Conservation (phyloP, 2,329 filamentous ascomycete species). For the Bertia moriformis region DNA sequence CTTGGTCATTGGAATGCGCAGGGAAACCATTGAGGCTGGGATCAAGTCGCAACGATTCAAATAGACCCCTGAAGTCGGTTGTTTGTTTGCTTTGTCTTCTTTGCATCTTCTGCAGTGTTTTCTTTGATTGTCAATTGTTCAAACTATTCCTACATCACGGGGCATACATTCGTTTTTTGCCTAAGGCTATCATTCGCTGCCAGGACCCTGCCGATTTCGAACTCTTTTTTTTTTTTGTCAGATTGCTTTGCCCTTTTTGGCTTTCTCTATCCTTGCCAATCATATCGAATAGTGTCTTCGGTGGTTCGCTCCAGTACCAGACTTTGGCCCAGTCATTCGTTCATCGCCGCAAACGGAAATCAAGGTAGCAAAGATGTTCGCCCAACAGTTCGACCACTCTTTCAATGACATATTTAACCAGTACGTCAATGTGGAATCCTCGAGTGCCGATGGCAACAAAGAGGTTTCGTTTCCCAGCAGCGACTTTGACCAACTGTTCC, state of each 20-base stretch:
- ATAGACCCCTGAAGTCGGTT: not conserved
- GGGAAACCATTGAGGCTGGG: not conserved
- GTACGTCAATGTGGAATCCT: constrained; percentile 1
- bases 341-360: constrained; percentile 1
- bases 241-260: too few species aligned
- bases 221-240: too few species aligned
- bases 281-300: not conserved
- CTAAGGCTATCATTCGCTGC: too few species aligned
- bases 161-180: too few species aligned
- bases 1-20: not conserved
- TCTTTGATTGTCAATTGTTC: not conserved
- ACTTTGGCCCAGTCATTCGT: not conserved
- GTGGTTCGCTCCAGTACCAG: not conserved
- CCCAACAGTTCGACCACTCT: not conserved
- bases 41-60: not conserved
- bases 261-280: not conserved
- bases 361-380: not conserved
- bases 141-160: not conserved
- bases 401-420: constrained; percentile 1
- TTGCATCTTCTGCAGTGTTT: constrained; percentile 1
- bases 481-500: constrained; percentile 1
- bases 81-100: constrained; percentile 2
- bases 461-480: not conserved
- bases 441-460: not conserved
- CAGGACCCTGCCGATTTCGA: too few species aligned